Evolutionary conservation across 108 stramenopile genomes (phyloP).

Genomic region (Nannochloropsis oceanica): DNA sequence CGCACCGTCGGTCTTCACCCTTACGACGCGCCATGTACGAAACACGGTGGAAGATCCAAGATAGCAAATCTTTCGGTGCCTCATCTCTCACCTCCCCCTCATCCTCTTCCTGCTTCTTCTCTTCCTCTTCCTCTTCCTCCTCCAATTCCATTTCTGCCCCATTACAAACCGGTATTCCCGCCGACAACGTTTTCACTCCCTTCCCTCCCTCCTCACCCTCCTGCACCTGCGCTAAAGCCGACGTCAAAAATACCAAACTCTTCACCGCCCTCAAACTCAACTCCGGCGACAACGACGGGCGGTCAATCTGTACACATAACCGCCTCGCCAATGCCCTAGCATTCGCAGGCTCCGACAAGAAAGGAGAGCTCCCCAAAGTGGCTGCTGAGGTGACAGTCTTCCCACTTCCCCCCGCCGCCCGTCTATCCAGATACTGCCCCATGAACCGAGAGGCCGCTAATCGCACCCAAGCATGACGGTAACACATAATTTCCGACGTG

Average conservation of each 20-base stretch:
- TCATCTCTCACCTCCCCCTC: background rate
- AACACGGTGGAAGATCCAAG: constrained; percentile 31
- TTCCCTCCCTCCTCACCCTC: background rate
- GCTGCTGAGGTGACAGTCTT: background rate
- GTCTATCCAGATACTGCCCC: constrained; percentile 9
- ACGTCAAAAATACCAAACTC: background rate
- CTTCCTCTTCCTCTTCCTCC: background rate
- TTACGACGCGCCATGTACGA: constrained; percentile 25
- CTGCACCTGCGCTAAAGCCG: background rate
- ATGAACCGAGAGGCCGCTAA: constrained; percentile 15
- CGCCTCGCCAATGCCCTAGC: background rate
- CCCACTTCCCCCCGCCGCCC: background rate
- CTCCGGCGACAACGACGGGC: background rate
- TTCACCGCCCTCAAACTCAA: background rate
- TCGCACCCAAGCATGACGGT: constrained; percentile 29
- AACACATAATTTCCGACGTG: constrained; percentile 9
- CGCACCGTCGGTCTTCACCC: constrained; percentile 18
- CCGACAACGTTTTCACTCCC: background rate
- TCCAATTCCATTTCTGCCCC: background rate
- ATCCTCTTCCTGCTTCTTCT: background rate
- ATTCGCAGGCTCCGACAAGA: background rate
- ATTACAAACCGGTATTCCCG: background rate
- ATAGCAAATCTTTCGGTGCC: constrained; percentile 3
- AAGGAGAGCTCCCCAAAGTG: background rate
- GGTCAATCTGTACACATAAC: background rate